phyloP scores from a whole-genome alignment of 2,329 filamentous ascomycete species.

The Sclerotinia trifoliorum region DNA sequence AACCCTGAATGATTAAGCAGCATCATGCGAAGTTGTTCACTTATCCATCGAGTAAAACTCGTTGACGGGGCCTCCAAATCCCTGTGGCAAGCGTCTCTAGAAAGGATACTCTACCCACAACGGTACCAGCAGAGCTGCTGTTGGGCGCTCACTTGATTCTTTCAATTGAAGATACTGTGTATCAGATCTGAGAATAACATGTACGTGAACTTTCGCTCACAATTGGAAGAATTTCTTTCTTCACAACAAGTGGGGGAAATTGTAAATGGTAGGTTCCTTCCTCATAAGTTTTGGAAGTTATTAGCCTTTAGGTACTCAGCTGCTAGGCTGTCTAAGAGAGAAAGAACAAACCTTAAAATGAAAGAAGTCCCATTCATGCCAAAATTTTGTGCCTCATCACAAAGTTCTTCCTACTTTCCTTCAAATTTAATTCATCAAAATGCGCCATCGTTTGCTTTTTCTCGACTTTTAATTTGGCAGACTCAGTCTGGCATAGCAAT shows the following conservation, averaged over 20 bases:
- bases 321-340: neutral
- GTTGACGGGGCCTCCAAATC: neutral
- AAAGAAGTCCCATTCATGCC: neutral
- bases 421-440: no score
- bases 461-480: neutral
- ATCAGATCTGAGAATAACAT: neutral
- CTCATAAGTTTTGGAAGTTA: neutral
- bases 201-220: neutral
- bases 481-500: no score
- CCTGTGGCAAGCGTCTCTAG: neutral
- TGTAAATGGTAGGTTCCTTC: neutral
- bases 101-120: neutral
- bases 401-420: neutral
- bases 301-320: neutral
- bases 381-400: neutral
- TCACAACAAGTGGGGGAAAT: no score
- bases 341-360: neutral
- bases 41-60: neutral
- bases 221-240: neutral
- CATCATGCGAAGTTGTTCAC: neutral
- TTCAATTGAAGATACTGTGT: neutral
- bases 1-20: neutral
- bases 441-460: neutral
- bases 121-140: neutral
- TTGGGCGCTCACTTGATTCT: no score